Evolutionary conservation across 768 basidiomycete species (phyloP).

Genomic region (Lactarius tabidus): DNA sequence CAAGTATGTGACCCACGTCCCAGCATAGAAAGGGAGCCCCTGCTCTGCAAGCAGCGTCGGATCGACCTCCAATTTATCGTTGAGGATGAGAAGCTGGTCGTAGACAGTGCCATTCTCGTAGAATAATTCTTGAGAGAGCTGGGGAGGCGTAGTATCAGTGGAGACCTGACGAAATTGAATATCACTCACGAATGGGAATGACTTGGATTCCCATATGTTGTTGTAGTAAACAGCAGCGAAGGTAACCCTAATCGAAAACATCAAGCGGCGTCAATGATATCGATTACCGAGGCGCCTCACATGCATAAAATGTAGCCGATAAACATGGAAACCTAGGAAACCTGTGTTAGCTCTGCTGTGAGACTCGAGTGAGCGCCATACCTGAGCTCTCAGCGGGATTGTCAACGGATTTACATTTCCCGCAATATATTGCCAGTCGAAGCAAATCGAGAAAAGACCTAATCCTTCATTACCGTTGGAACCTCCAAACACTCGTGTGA

Average conservation of each 20-base stretch:
- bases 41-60: conserved; percentile 38
- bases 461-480: conserved; percentile 30
- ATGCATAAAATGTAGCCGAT: conserved; percentile 51
- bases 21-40: conserved; percentile 45
- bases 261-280: neutral
- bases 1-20: conserved; percentile 44
- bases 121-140: conserved; percentile 30
- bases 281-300: conserved; percentile 33
- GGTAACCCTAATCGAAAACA: conserved; percentile 22
- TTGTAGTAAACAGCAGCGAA: conserved; percentile 31
- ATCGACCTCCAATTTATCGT: conserved; percentile 43
- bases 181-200: conserved; percentile 20
- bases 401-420: conserved; percentile 42
- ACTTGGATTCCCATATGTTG: conserved; percentile 29
- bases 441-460: conserved; percentile 28
- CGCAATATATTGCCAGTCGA: conserved; percentile 31
- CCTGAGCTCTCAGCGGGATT: conserved; percentile 51
- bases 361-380: conserved; percentile 1
- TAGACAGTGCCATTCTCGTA: conserved; percentile 29
- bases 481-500: conserved; percentile 29
- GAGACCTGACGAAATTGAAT: neutral
- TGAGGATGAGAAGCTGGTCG: conserved; percentile 30
- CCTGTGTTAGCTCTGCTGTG: neutral
- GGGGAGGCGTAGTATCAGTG: neutral
- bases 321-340: conserved; percentile 44